Evolutionary conservation across 1,284 basidiomycete genomes (phyloP).

Genomic region (Veloboletus limbatus): DNA sequence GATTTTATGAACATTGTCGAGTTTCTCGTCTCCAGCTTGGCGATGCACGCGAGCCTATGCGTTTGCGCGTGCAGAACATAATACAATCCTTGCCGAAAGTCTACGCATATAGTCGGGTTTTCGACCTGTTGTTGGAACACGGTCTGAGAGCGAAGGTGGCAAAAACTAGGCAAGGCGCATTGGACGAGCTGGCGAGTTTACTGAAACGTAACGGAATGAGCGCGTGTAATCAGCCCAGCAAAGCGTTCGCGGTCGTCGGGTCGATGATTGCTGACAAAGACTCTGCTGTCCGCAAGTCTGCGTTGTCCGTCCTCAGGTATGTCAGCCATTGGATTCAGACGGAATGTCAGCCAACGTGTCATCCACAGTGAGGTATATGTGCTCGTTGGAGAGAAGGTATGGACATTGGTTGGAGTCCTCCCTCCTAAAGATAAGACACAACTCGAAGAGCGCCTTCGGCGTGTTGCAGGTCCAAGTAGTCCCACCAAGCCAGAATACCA

Average conservation of each 20-base stretch:
- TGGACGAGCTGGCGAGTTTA: conserved; percentile 79
- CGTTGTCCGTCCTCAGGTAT: conserved; percentile 72
- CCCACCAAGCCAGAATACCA: conserved; percentile 45
- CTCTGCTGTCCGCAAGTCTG: conserved; percentile 80
- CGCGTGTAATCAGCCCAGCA: conserved; percentile 72
- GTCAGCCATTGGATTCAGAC: conserved; percentile 9
- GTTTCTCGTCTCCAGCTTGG: conserved; percentile 54
- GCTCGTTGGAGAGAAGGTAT: conserved; percentile 83
- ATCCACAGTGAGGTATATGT: conserved; percentile 72
- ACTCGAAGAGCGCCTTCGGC: conserved; percentile 85
- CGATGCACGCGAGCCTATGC: conserved; percentile 75
- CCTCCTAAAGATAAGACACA: conserved; percentile 88
- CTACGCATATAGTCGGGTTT: conserved; percentile 88
- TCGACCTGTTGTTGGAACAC: conserved; percentile 82
- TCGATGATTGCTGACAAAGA: conserved; percentile 88
- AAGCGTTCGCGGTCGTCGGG: conserved; percentile 79
- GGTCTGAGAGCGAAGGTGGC: conserved; percentile 88
- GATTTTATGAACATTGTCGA: conserved; percentile 6
- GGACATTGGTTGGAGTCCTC: conserved; percentile 74
- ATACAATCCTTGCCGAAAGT: conserved; percentile 73
- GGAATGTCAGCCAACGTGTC: conserved; percentile 8
- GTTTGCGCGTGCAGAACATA: conserved; percentile 67
- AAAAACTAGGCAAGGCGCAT: conserved; percentile 81
- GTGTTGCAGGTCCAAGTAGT: conserved; percentile 66
- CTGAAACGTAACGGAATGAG: conserved; percentile 82